Percentiles rank a stretch among this genome's conserved stretches.
These are phyloP conservation scores for Saturnispora sekii DNA, from an alignment of 805 yeast genomes.

Conservation along the genomic window DNA sequence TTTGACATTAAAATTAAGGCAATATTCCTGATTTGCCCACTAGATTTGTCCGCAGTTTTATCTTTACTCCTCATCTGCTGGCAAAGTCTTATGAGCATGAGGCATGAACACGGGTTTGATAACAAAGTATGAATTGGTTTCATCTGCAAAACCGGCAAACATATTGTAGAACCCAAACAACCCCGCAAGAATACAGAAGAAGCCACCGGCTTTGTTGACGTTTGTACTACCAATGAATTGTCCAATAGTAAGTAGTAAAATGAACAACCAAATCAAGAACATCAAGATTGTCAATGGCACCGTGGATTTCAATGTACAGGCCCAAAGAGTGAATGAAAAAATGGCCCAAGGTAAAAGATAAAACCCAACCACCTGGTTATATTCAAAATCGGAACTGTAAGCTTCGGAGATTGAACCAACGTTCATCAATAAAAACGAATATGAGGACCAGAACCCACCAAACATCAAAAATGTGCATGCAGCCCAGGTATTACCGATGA, in stretches of 20 bases:
- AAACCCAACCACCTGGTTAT: conserved; percentile 37
- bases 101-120: conserved; percentile 43
- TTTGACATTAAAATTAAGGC: too few relatives aligned
- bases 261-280: conserved; percentile 36
- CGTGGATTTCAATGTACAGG: conserved; percentile 41
- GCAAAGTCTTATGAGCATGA: conserved; percentile 21
- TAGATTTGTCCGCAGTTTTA: too few relatives aligned
- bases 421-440: conserved; percentile 36
- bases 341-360: conserved; percentile 44
- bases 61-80: conserved; percentile 10
- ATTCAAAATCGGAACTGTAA: conserved; percentile 30
- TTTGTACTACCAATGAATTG: conserved; percentile 29
- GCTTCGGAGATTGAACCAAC: conserved; percentile 34
- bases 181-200: conserved; percentile 35
- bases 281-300: conserved; percentile 31
- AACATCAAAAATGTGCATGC: conserved; percentile 42
- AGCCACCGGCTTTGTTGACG: conserved; percentile 38
- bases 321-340: conserved; percentile 37
- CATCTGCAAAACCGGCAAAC: conserved; percentile 38
- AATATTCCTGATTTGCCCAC: too few relatives aligned
- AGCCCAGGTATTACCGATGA: conserved; percentile 47
- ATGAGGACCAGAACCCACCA: conserved; percentile 48
- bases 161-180: conserved; percentile 38
- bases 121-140: conserved; percentile 48
- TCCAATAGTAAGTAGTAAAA: conserved; percentile 35